Base-by-base conservation (phyloP, 1,139 yeast species). In the Kodamaea alishanica region DNA sequence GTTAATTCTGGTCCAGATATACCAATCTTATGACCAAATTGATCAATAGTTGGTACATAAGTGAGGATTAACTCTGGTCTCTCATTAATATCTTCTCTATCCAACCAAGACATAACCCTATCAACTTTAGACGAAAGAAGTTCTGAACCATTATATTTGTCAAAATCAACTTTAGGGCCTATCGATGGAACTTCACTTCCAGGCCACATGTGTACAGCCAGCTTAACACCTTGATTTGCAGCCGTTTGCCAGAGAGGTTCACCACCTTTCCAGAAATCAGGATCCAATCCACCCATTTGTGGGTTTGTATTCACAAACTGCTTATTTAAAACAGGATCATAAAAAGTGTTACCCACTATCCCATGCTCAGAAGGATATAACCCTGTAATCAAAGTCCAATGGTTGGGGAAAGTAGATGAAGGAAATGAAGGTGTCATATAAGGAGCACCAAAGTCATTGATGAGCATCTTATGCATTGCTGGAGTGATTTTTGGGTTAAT, bases 121-220 rank as follows among this genome's bases (percentile, higher is more conserved):
- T 68, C 70, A 0, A 72, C 69, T 57, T 89, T 89, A 2, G 65
- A 53, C 4, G 75, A 67, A 23, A 88, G 63, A 1, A 72, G 49
- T 56, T 86, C 95, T 2, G 79, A 62, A 2, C 78, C 80, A 51
- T 87, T 81, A 60, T 73, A 89, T 42, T 63, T 62, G 51, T 84
- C 92, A 28, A 79, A 77, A 37, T 69, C 72, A 41, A 66, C 49
- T 4, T 84, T 56, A 26, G 62, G 68, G 6, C 71, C 72, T 2
- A 65, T 49, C 3, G 78, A 68, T 38, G 70, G 73, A 4, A 83
- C 94, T 51, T 87, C 95, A 44, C 89, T 81, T 1, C 96, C 96
- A 0, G 97, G 96, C 95, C 95, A 89, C 96, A 89, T 88, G 58
- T 89, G 96, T n/a, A 87, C 82, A 0, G 94, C 95, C 2, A 84